Base-by-base conservation (phyloP, 768 basidiomycete species). In the Phylloporus arenicola region DNA sequence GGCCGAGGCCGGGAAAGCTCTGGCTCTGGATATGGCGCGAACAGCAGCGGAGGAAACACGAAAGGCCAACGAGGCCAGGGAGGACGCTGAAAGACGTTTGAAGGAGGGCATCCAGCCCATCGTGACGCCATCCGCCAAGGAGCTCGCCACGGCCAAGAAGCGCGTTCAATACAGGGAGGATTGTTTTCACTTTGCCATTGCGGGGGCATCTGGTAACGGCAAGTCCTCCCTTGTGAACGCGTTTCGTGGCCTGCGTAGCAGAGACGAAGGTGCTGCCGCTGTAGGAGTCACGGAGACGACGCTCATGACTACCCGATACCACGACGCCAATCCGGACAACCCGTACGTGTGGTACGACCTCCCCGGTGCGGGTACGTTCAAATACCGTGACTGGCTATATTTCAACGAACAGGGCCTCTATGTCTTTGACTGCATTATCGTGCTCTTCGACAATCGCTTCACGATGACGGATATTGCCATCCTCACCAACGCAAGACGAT, bases 171-270 rank as follows among this genome's bases (percentile, higher is more conserved):
- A n/a, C n/a, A n/a, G n/a, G n/a, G n/a, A n/a, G n/a, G n/a, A n/a
- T n/a, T n/a, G n/a, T n/a, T n/a, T n/a, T n/a, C n/a, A n/a, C n/a
- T n/a, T n/a, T n/a, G n/a, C n/a, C n/a, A n/a, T n/a, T n/a, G n/a
- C n/a, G n/a, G n/a, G n/a, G n/a, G n/a, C n/a, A n/a, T n/a, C n/a
- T n/a, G n/a, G n/a, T n/a, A n/a, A n/a, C n/a, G n/a, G n/a, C n/a
- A n/a, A n/a, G n/a, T n/a, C n/a, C n/a, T n/a, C n/a, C n/a, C n/a
- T n/a, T n/a, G n/a, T n/a, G n/a, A n/a, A n/a, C n/a, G n/a, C n/a
- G n/a, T n/a, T n/a, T n/a, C 67, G 70, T 5, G 68, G 70, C 9
- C 30, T 71, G 31, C 54, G 51, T 10, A 63, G 54, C 45, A 39
- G 43, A 27, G 57, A 62, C 1, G 19, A 45, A 0, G 52, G 55